Percentiles rank a stretch among this genome's conserved stretches.
Evolutionary conservation across 306 rosid genomes (phyloP).

Genomic region (Quercus gilva): DNA sequence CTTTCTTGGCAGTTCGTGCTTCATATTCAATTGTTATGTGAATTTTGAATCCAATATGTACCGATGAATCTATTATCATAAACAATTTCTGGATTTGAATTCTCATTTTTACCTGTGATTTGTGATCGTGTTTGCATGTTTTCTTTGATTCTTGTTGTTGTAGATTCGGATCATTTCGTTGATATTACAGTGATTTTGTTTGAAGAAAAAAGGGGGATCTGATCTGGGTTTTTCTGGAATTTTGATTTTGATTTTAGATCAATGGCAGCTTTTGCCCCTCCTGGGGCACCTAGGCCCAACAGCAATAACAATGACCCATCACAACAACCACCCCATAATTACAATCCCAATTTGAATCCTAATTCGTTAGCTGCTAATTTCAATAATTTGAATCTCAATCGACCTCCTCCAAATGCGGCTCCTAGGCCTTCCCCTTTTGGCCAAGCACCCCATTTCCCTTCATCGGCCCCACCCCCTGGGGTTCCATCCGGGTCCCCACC

Average conservation of each 20-base stretch:
- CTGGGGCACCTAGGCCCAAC: constrained; percentile 93
- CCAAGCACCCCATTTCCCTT: constrained; percentile 56
- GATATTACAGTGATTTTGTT: too few relatives aligned
- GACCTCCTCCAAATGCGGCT: constrained; percentile 65
- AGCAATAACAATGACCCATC: constrained; percentile 29
- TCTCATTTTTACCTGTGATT: too few relatives aligned
- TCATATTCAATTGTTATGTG: too few relatives aligned
- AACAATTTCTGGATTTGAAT: too few relatives aligned
- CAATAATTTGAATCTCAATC: constrained; percentile 76
- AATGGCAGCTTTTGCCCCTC: constrained; percentile 94
- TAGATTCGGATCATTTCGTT: too few relatives aligned
- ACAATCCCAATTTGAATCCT: constrained; percentile 52
- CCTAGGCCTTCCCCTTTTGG: constrained; percentile 75
- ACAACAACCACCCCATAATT: constrained; percentile 54
- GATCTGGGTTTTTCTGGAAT: too few relatives aligned
- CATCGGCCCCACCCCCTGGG: constrained; percentile 47
- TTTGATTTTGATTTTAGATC: constrained; percentile 29
- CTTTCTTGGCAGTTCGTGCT: too few relatives aligned
- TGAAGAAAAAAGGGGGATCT: too few relatives aligned
- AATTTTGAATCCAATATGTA: too few relatives aligned
- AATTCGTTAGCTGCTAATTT: constrained; percentile 57
- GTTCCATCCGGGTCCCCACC: constrained; percentile 44
- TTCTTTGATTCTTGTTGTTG: too few relatives aligned
- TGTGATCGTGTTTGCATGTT: too few relatives aligned
- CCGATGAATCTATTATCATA: too few relatives aligned